Evolutionary conservation across 2,329 filamentous ascomycete genomes (phyloP), one percentile per base, ranked within the genome.

Genomic region (Claviceps quebecensis): DNA sequence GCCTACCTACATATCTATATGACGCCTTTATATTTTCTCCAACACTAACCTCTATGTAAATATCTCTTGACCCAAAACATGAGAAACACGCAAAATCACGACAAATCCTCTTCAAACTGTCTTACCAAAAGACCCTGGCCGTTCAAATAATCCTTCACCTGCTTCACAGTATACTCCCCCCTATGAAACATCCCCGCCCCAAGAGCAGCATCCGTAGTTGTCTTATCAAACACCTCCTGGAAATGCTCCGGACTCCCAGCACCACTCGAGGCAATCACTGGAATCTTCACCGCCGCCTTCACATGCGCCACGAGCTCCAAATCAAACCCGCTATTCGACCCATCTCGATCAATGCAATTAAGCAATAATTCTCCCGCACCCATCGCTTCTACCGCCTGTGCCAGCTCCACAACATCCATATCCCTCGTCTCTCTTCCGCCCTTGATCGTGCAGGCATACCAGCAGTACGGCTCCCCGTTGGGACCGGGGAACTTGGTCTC

Each of bases 161-260:
- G 83, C 66, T 82, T 83, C 16, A 98, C 91, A 0, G 90, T 95
- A 68, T 91, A 98, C 71, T 98, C 91, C 39, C 85, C 87, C 47
- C 93, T 75, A 71, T 98, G 93, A 69, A 98, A 98, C 84, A 98
- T 98, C 50, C 93, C 93, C 8, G 93, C 93, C 3, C 93, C 93
- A 54, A 98, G 71, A 29, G 93, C 93, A 48, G 93, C 93, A 73
- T 98, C 93, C 3, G 91, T 91, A 16, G 75, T 74, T 8, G 93
- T 97, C 69, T 86, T 73, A 52, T 78, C 73, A 67, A 98, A 98
- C 1, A 97, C 93, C 64, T 97, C 86, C 49, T 81, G 77, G 64
- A 98, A 98, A 69, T 98, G 93, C 0, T 65, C 78, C 2, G 93
- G 91, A 59, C 84, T 82, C 1, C 93, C 93, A 2, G 93, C 93